Percentiles rank a stretch among this genome's conserved stretches.
These are phyloP conservation scores for Theobroma cacao DNA, from an alignment of 345 rosid genomes.

Conservation along the genomic window DNA sequence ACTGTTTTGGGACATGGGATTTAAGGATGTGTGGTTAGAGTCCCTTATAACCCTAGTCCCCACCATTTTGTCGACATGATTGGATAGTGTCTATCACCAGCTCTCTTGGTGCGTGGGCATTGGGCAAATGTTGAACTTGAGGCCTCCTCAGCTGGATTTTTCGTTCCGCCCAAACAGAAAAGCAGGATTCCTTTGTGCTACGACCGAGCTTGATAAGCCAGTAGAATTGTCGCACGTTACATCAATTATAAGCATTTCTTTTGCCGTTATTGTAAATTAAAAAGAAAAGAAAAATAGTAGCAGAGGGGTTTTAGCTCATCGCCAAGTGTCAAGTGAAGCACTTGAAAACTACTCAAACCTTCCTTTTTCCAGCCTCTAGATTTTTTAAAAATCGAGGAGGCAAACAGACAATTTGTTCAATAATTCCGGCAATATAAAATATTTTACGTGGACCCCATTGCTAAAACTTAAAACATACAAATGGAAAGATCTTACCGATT, in stretches of 20 bases:
- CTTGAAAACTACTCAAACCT: slow-evolving; percentile 7
- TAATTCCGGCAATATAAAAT: slow-evolving; percentile 12
- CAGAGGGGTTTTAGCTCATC: not conserved
- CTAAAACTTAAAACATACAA: not conserved
- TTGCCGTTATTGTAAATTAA: too few species aligned
- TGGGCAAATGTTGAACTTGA: not conserved
- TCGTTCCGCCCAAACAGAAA: slow-evolving; percentile 14
- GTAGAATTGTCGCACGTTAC: slow-evolving; percentile 13
- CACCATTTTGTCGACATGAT: not conserved
- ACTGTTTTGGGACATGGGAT: not conserved
- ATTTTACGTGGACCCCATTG: not conserved
- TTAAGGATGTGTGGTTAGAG: too few species aligned
- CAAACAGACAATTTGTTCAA: slow-evolving; percentile 9
- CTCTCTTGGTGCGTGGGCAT: not conserved
- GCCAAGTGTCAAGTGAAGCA: slow-evolving; percentile 3
- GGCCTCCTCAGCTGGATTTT: not conserved
- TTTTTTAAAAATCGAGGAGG: not conserved
- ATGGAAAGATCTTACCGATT: not conserved
- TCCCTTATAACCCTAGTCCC: not conserved
- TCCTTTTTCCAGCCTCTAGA: not conserved
- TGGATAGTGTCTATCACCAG: not conserved
- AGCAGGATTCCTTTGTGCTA: slow-evolving; percentile 7
- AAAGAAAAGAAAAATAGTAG: not conserved
- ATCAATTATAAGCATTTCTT: not conserved
- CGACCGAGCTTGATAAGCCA: not conserved